Conservation (phyloP, 805 yeast species). For the Candida golubevii region DNA sequence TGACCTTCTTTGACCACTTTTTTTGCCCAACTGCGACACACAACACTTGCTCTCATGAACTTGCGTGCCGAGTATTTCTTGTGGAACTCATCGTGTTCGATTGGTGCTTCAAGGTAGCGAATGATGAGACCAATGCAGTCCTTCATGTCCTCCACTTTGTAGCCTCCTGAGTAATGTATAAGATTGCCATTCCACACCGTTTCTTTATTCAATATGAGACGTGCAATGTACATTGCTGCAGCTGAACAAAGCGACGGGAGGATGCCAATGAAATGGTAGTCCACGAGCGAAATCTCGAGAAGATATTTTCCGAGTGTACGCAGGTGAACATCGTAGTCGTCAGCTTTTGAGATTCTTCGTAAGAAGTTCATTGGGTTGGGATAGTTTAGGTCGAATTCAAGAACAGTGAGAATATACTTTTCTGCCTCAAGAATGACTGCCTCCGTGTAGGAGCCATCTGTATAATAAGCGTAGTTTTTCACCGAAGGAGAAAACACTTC, state of each 20-base stretch:
- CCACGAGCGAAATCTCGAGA: slow-evolving; percentile 72
- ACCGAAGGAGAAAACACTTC: slow-evolving; percentile 88
- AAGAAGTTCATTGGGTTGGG: slow-evolving; percentile 90
- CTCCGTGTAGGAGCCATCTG: slow-evolving; percentile 80
- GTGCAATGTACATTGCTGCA: slow-evolving; percentile 78
- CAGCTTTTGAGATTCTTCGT: slow-evolving; percentile 86
- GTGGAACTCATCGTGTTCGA: slow-evolving; percentile 87
- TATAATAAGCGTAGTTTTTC: slow-evolving; percentile 78
- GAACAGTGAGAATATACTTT: slow-evolving; percentile 64
- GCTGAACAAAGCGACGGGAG: slow-evolving; percentile 82
- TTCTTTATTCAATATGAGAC: slow-evolving; percentile 62
- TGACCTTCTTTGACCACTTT: slow-evolving; percentile 47
- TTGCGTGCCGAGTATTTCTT: slow-evolving; percentile 88
- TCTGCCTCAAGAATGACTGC: slow-evolving; percentile 83
- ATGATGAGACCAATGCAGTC: slow-evolving; percentile 72
- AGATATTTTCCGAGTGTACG: slow-evolving; percentile 84
- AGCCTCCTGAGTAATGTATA: slow-evolving; percentile 89
- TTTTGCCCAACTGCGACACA: slow-evolving; percentile 82
- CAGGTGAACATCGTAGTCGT: slow-evolving; percentile 78
- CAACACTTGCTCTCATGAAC: slow-evolving; percentile 78
- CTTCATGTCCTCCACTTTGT: slow-evolving; percentile 64
- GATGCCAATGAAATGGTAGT: slow-evolving; percentile 65
- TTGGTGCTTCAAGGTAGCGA: slow-evolving; percentile 74
- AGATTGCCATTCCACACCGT: slow-evolving; percentile 82
- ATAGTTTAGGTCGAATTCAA: slow-evolving; percentile 71